Conservation (phyloP, 1,284 basidiomycete genomes). For the Sporisorium sorghi region DNA sequence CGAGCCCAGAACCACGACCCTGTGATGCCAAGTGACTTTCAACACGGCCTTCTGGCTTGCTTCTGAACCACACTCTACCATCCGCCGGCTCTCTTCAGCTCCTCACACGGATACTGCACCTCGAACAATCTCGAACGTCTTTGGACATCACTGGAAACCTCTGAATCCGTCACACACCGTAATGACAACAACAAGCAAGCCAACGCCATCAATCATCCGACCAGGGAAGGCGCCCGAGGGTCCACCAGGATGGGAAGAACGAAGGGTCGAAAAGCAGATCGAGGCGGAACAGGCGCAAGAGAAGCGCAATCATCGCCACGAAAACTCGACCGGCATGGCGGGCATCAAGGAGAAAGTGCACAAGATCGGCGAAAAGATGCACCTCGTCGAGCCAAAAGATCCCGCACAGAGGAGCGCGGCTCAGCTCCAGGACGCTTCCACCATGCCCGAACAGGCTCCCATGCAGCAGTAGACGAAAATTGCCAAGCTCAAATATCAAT, state of each 20-base stretch:
- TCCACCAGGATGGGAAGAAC: conserved; percentile 58
- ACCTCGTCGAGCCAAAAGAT: conserved; percentile 55
- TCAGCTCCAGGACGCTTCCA: conserved; percentile 55
- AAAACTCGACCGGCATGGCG: conserved; percentile 34
- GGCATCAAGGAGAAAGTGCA: conserved; percentile 56
- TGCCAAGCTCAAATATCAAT: neutral
- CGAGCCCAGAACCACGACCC: too few relatives aligned
- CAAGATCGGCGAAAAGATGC: conserved; percentile 58
- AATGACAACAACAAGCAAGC: conserved; percentile 20
- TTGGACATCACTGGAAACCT: too few relatives aligned
- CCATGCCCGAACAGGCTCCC: conserved; percentile 50
- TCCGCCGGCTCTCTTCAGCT: neutral
- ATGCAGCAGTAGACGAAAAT: conserved; percentile 5
- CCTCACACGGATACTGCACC: too few relatives aligned
- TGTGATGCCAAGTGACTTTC: neutral
- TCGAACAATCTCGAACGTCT: too few relatives aligned
- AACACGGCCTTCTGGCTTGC: neutral
- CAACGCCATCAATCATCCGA: conserved; percentile 47
- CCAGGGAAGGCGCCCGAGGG: conserved; percentile 53
- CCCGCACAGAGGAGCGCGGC: conserved; percentile 39
- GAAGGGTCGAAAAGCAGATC: conserved; percentile 39
- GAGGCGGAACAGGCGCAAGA: conserved; percentile 29
- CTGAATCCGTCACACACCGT: too few relatives aligned
- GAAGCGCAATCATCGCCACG: conserved; percentile 37
- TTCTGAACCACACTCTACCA: neutral